Percentiles rank a stretch among this genome's conserved stretches.
Conservation (phyloP, 108 stramenopile genomes). For the Epithemia pelagica region DNA sequence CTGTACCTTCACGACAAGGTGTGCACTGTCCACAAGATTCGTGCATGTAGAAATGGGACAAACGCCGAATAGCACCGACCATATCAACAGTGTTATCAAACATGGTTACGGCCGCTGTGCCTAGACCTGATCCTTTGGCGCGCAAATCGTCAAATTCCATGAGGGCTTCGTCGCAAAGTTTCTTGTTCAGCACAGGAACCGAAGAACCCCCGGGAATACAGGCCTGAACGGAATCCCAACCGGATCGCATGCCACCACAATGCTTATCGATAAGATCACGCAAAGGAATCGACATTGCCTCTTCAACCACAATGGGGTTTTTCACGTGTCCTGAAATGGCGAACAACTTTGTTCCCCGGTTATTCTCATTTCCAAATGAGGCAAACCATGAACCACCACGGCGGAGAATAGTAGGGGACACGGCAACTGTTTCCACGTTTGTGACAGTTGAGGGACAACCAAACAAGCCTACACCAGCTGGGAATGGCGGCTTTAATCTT, state of each 20-base stretch:
- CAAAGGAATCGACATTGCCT: slow-evolving; percentile 98
- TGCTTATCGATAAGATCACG: slow-evolving; percentile 97
- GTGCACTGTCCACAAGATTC: slow-evolving; percentile 99
- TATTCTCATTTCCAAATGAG: slow-evolving; percentile 94
- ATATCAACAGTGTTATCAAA: slow-evolving; percentile 99
- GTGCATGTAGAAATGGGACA: slow-evolving; percentile 99
- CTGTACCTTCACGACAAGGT: slow-evolving; percentile 97
- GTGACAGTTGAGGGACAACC: slow-evolving; percentile 99
- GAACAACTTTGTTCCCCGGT: slow-evolving; percentile 97
- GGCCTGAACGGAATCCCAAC: slow-evolving; percentile 98
- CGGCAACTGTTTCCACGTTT: slow-evolving; percentile 99
- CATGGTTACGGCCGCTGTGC: slow-evolving; percentile 99
- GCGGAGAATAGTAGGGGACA: slow-evolving; percentile 96
- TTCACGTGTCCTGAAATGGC: slow-evolving; percentile 99
- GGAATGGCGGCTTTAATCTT: slow-evolving; percentile 99
- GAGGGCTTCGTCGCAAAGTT: slow-evolving; percentile 92
- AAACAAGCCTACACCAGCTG: slow-evolving; percentile 96
- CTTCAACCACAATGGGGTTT: slow-evolving; percentile 98
- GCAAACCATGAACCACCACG: slow-evolving; percentile 97
- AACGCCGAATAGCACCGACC: slow-evolving; percentile 98
- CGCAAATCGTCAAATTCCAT: slow-evolving; percentile 99
- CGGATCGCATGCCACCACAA: slow-evolving; percentile 98
- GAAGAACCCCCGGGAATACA: slow-evolving; percentile 99
- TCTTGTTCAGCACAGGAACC: slow-evolving; percentile 95
- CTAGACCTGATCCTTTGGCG: slow-evolving; percentile 88